Conservation (phyloP, 2,329 filamentous ascomycete species). For the Phyllosticta citriasiana region DNA sequence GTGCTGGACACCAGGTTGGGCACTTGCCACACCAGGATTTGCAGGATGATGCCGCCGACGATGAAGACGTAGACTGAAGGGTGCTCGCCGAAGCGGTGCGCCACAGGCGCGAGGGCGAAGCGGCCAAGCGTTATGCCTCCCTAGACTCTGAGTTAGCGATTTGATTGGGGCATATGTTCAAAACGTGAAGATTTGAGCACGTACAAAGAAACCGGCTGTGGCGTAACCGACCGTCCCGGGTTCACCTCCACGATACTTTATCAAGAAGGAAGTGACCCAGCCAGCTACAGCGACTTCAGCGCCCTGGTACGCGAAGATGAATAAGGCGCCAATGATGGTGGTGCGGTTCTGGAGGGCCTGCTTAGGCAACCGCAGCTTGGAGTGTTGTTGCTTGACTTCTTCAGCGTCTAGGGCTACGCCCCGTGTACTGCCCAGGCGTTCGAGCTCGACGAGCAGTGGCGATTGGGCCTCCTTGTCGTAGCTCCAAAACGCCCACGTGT, state of each 20-base stretch:
- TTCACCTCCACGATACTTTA: constrained; percentile 59
- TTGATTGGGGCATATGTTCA: neutral
- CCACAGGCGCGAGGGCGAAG: constrained; percentile 58
- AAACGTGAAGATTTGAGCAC: neutral
- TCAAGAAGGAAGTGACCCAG: constrained; percentile 80
- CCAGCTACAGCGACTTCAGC: constrained; percentile 76
- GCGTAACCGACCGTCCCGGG: constrained; percentile 71
- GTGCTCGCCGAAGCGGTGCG: constrained; percentile 60
- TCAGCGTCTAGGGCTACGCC: neutral
- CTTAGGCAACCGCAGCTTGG: constrained; percentile 40
- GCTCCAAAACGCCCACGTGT: constrained; percentile 57
- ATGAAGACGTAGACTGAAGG: constrained; percentile 55
- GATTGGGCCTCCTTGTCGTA: constrained; percentile 54
- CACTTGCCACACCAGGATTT: constrained; percentile 69
- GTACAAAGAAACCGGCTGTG: constrained; percentile 56
- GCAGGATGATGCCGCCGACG: constrained; percentile 52
- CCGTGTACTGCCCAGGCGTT: neutral
- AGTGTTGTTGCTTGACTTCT: constrained; percentile 16
- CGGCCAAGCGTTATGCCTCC: constrained; percentile 65
- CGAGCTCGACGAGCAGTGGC: neutral
- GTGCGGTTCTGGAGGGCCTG: constrained; percentile 43
- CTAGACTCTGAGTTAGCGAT: neutral
- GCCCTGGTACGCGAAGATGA: constrained; percentile 81
- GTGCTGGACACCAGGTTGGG: constrained; percentile 53
- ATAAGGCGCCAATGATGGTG: constrained; percentile 65